Percentiles rank a stretch among this genome's conserved stretches.
phyloP scores from a whole-genome alignment of 2,329 filamentous ascomycete genomes.

The Paecilomyces fulvus region DNA sequence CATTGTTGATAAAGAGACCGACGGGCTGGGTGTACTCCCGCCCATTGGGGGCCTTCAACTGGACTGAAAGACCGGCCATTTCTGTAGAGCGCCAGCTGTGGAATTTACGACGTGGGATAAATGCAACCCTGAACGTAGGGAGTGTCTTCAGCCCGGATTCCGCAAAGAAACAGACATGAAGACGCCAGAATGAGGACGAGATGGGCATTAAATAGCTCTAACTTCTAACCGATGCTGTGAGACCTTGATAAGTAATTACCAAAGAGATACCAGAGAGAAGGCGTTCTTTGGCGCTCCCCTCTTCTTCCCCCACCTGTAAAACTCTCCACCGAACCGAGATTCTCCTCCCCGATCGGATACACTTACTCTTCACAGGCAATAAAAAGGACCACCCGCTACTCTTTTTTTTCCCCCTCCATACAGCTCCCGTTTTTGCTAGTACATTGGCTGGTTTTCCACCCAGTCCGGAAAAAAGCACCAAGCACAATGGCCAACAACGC shows the following conservation, averaged over 20 bases:
- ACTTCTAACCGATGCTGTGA: slow-evolving; percentile 4
- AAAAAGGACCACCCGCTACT: neutral
- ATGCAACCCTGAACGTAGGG: neutral
- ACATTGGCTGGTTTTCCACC: neutral
- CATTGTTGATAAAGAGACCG: slow-evolving; percentile 68
- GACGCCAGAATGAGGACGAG: slow-evolving; percentile 6
- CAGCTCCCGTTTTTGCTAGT: neutral
- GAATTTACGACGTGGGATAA: slow-evolving; percentile 12
- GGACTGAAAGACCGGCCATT: slow-evolving; percentile 18
- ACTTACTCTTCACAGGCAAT: slow-evolving; percentile 24
- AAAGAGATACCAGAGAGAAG: neutral
- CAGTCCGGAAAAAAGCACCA: too few species aligned
- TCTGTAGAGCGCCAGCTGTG: slow-evolving; percentile 10
- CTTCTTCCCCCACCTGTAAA: neutral
- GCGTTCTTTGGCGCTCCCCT: neutral
- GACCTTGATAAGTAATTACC: neutral
- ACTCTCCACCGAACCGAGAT: slow-evolving; percentile 1
- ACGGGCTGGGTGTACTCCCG: slow-evolving; percentile 57
- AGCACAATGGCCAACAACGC: slow-evolving; percentile 1
- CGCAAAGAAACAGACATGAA: slow-evolving; percentile 5
- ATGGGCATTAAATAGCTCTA: neutral
- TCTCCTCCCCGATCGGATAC: slow-evolving; percentile 18
- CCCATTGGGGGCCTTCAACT: slow-evolving; percentile 64
- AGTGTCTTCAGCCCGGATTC: slow-evolving; percentile 1
- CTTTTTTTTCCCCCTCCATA: neutral